Conservation (phyloP, 2,329 filamentous ascomycete genomes). For the Verticillium longisporum region DNA sequence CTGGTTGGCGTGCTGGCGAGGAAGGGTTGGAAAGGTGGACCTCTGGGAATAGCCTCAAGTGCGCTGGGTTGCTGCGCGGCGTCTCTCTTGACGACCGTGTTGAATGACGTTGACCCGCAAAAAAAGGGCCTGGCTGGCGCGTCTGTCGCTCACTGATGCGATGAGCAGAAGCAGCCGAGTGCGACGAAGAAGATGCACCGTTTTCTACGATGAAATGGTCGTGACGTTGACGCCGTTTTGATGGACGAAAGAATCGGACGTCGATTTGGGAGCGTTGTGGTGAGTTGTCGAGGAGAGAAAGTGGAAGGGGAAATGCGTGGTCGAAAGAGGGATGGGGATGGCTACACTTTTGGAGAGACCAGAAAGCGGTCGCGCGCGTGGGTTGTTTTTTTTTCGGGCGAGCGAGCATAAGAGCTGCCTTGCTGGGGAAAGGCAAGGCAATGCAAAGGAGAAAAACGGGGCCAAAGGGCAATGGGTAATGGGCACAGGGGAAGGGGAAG, state of each 20-base stretch:
- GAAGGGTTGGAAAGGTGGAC: slow-evolving; percentile 3
- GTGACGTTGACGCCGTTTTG: slow-evolving; percentile 17
- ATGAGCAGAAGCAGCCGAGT: background rate
- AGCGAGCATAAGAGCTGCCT: slow-evolving; percentile 2
- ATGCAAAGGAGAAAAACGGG: slow-evolving; percentile 15
- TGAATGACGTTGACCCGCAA: background rate
- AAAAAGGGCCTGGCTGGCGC: slow-evolving; percentile 1
- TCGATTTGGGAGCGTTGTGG: slow-evolving; percentile 27
- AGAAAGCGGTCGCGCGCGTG: slow-evolving; percentile 15
- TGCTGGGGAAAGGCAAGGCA: slow-evolving; percentile 12
- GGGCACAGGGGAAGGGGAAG: background rate
- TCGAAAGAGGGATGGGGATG: slow-evolving; percentile 37
- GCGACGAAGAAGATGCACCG: background rate
- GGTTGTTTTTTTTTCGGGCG: slow-evolving; percentile 21
- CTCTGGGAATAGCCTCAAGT: slow-evolving; percentile 16
- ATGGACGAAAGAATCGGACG: slow-evolving; percentile 27
- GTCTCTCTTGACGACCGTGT: background rate
- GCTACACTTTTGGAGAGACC: slow-evolving; percentile 37
- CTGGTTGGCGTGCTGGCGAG: background rate
- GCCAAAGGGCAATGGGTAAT: slow-evolving; percentile 9
- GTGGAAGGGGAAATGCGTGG: slow-evolving; percentile 16
- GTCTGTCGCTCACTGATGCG: background rate
- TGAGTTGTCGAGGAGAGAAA: slow-evolving; percentile 20
- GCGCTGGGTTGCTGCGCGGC: background rate
- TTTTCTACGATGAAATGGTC: slow-evolving; percentile 7